Conservation (phyloP, 2,329 filamentous ascomycete genomes). For the Corynespora cassiicola region DNA sequence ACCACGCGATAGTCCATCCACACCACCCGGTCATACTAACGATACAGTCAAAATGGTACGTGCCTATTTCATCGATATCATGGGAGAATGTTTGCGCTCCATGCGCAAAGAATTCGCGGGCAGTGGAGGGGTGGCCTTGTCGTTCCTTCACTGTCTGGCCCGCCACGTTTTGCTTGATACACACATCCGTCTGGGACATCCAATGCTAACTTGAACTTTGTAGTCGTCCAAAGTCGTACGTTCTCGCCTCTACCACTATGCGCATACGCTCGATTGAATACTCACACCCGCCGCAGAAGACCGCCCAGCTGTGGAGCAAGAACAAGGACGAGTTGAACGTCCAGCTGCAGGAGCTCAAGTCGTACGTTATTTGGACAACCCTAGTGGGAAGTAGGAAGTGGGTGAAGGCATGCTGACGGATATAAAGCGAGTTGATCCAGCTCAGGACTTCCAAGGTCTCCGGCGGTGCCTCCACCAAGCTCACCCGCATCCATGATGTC, state of each 20-base stretch:
- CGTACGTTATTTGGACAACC: slow-evolving; percentile 43
- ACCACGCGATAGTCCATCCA: slow-evolving; percentile 47
- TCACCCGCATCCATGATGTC: slow-evolving; percentile 83
- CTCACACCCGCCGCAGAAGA: slow-evolving; percentile 65
- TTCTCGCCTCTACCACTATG: slow-evolving; percentile 21
- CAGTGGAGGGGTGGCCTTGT: slow-evolving; percentile 3
- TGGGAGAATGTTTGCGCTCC: slow-evolving; percentile 6
- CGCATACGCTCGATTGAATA: slow-evolving; percentile 38
- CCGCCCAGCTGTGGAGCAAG: slow-evolving; percentile 97
- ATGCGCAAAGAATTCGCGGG: slow-evolving; percentile 10
- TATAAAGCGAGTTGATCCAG: slow-evolving; percentile 79
- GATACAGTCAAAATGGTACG: slow-evolving; percentile 47
- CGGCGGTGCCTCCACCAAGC: slow-evolving; percentile 89
- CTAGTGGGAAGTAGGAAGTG: slow-evolving; percentile 6
- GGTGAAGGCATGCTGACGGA: slow-evolving; percentile 37
- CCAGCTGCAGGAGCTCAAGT: slow-evolving; percentile 55
- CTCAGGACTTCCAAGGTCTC: slow-evolving; percentile 98
- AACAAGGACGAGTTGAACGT: slow-evolving; percentile 97
- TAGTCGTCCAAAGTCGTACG: slow-evolving; percentile 71
- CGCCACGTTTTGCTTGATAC: not conserved
- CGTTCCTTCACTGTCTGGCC: not conserved
- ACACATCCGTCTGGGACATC: too few species aligned
- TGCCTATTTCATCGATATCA: slow-evolving; percentile 24
- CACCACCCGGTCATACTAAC: slow-evolving; percentile 44
- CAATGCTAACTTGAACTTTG: slow-evolving; percentile 38